These are phyloP conservation scores for Podospora anserina DNA, from an alignment of 495 filamentous ascomycete genomes.

Conservation along the genomic window DNA sequence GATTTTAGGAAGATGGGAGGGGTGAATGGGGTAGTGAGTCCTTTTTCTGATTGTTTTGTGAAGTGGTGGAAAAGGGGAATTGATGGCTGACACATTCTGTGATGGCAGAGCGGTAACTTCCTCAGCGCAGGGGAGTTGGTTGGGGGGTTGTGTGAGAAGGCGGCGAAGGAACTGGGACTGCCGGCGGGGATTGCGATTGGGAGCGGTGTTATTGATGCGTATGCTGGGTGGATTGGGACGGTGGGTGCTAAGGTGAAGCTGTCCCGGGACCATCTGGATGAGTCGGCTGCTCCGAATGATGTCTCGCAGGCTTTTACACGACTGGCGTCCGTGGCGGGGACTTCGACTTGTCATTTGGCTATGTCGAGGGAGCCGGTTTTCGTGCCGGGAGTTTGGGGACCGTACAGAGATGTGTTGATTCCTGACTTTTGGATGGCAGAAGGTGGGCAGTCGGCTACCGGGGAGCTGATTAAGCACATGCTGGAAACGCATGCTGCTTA, in stretches of 20 bases:
- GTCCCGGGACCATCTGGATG: constrained; percentile 55
- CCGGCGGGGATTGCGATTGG: constrained; percentile 85
- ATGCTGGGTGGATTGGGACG: constrained; percentile 97
- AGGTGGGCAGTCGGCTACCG: constrained; percentile 92
- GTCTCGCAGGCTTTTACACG: constrained; percentile 88
- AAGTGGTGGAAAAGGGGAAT: background rate
- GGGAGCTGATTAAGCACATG: constrained; percentile 88
- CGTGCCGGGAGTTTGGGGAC: constrained; percentile 92
- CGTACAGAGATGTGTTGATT: constrained; percentile 89
- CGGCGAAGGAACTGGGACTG: constrained; percentile 79
- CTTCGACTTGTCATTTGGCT: constrained; percentile 93
- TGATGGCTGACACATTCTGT: constrained; percentile 15
- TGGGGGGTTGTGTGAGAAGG: constrained; percentile 78
- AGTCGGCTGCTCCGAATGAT: constrained; percentile 65
- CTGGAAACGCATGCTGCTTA: constrained; percentile 91
- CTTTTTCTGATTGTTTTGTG: constrained; percentile 29
- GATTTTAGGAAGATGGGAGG: constrained; percentile 90
- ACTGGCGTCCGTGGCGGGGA: constrained; percentile 92
- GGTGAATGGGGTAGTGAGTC: constrained; percentile 86
- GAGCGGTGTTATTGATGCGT: constrained; percentile 95
- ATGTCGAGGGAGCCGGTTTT: constrained; percentile 92
- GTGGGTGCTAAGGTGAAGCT: constrained; percentile 92
- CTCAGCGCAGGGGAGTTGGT: constrained; percentile 87
- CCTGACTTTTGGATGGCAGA: constrained; percentile 94
- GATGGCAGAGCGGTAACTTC: constrained; percentile 76